phyloP scores from a whole-genome alignment of 805 yeast genomes.

The Brettanomyces naardenensis region DNA sequence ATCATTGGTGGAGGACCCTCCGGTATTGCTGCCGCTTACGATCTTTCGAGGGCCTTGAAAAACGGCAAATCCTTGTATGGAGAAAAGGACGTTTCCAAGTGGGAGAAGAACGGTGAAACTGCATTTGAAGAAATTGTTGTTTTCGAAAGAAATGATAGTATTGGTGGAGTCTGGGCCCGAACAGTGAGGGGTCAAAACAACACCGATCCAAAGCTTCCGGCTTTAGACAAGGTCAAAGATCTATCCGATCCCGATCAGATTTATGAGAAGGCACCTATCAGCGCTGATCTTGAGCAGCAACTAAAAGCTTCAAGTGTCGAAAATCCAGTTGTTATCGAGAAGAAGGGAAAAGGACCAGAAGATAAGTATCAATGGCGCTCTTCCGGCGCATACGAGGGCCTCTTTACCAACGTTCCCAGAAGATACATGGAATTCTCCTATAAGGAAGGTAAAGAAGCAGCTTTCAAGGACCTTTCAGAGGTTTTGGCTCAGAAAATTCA shows the following conservation, averaged over 20 bases:
- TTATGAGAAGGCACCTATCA: slow-evolving; percentile 7
- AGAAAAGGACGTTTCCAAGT: slow-evolving; percentile 7
- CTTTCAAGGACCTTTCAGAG: too few species aligned
- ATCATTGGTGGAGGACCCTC: slow-evolving; percentile 35
- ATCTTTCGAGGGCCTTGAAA: slow-evolving; percentile 21
- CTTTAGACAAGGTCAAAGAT: slow-evolving; percentile 3
- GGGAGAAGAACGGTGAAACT: slow-evolving; percentile 10
- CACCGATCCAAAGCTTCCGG: slow-evolving; percentile 17
- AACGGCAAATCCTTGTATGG: slow-evolving; percentile 15
- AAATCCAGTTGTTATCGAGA: slow-evolving; percentile 23
- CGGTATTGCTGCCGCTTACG: slow-evolving; percentile 29
- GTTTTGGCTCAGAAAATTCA: background rate
- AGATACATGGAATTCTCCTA: slow-evolving; percentile 34
- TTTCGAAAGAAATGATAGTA: slow-evolving; percentile 30
- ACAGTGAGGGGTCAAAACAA: slow-evolving; percentile 7
- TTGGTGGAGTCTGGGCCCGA: slow-evolving; percentile 36
- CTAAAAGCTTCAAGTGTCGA: slow-evolving; percentile 24
- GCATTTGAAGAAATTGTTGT: slow-evolving; percentile 29
- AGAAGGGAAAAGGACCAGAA: slow-evolving; percentile 3
- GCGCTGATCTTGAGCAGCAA: slow-evolving; percentile 2
- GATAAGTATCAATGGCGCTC: slow-evolving; percentile 28
- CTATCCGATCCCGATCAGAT: slow-evolving; percentile 12
- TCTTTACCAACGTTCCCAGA: slow-evolving; percentile 36
- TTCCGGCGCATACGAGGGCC: slow-evolving; percentile 30
- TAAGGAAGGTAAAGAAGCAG: slow-evolving; percentile 6